Conservation (phyloP, 1,284 basidiomycete species). For the Coniophora puteana region DNA sequence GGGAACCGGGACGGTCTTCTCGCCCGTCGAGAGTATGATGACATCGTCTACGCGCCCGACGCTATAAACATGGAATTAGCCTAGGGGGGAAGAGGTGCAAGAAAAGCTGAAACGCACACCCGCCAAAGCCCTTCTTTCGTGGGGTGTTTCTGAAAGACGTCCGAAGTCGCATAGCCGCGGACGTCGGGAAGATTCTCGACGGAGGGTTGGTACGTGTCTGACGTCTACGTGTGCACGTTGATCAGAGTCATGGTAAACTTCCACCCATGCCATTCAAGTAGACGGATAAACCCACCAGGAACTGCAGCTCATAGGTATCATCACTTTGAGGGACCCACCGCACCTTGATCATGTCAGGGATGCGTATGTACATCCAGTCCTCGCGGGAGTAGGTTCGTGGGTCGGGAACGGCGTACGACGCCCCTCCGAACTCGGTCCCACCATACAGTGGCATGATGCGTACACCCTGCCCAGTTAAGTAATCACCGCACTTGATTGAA, state of each 20-base stretch:
- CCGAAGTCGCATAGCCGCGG: constrained; percentile 31
- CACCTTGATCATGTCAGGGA: constrained; percentile 14
- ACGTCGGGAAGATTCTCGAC: constrained; percentile 29
- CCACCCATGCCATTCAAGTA: background rate
- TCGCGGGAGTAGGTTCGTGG: constrained; percentile 6
- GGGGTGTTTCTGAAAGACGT: constrained; percentile 30
- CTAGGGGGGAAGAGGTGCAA: background rate
- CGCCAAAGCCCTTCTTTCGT: constrained; percentile 27
- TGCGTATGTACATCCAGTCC: constrained; percentile 24
- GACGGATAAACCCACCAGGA: constrained; percentile 18
- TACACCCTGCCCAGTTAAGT: constrained; percentile 16
- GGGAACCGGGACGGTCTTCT: constrained; percentile 20
- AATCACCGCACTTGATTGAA: constrained; percentile 16
- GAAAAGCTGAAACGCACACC: constrained; percentile 26
- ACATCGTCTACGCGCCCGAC: constrained; percentile 24
- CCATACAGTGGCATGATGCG: constrained; percentile 18
- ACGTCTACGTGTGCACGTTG: constrained; percentile 5
- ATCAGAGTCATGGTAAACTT: background rate
- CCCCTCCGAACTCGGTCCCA: constrained; percentile 12
- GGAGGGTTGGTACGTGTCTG: constrained; percentile 16
- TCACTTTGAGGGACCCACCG: constrained; percentile 20
- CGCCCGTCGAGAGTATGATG: constrained; percentile 16
- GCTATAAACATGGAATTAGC: constrained; percentile 8
- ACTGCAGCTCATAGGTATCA: constrained; percentile 18
- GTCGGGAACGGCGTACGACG: constrained; percentile 4